Percentiles rank a stretch among this genome's conserved stretches.
Conservation (phyloP, 768 basidiomycete genomes). For the Steccherinum ochraceum region DNA sequence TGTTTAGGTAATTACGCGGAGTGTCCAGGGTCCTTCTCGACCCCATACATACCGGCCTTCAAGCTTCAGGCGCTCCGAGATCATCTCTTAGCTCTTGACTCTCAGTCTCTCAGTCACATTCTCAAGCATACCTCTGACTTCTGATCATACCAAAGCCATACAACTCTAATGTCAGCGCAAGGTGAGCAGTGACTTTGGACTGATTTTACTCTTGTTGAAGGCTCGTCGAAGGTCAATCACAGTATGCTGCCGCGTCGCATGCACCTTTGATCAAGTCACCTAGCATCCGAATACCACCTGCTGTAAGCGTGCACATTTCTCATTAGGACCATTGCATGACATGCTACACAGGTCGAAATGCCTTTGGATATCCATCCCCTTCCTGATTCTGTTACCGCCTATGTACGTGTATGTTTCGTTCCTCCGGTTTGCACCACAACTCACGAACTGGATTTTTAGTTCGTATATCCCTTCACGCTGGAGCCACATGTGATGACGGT, state of each 20-base stretch:
- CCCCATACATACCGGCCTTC: too few species aligned
- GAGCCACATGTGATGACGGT: slow-evolving; percentile 79
- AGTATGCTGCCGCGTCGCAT: slow-evolving; percentile 68
- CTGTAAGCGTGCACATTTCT: slow-evolving; percentile 34
- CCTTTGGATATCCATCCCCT: slow-evolving; percentile 93
- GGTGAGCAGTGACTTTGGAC: too few species aligned
- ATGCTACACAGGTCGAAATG: slow-evolving; percentile 56
- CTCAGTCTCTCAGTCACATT: too few species aligned
- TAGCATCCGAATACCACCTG: slow-evolving; percentile 77
- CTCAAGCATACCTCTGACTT: too few species aligned
- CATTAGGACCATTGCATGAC: background rate
- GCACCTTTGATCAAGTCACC: slow-evolving; percentile 92
- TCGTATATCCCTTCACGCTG: slow-evolving; percentile 93
- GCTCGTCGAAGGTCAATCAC: slow-evolving; percentile 34
- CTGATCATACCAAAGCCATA: too few species aligned
- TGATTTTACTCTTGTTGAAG: too few species aligned
- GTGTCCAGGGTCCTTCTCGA: too few species aligned
- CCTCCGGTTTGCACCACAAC: background rate
- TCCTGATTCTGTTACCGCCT: slow-evolving; percentile 83
- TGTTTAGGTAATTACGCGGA: too few species aligned
- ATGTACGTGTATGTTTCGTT: slow-evolving; percentile 45
- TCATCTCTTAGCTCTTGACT: too few species aligned
- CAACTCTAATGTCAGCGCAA: too few species aligned
- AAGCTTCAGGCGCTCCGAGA: too few species aligned
- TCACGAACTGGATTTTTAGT: too few species aligned